A percentile compares a stretch with the other conserved stretches of the same genome.
phyloP scores from a whole-genome alignment of 2,329 filamentous ascomycete species.

The Tolypocladium nubicola region DNA sequence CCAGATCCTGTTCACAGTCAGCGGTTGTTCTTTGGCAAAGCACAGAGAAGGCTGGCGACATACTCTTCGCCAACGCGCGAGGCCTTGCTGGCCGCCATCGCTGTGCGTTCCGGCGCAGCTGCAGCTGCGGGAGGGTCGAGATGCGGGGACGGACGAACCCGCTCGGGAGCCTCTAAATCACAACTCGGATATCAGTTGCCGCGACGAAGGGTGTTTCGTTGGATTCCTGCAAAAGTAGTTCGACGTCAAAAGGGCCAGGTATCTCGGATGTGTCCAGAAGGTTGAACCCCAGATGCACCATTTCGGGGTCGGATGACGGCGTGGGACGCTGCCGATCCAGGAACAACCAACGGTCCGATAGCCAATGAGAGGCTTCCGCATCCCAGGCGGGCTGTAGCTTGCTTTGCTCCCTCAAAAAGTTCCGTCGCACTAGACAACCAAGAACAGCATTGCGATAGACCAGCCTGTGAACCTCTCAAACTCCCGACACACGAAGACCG shows the following conservation, averaged over 20 bases:
- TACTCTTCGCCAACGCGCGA: constrained; percentile 53
- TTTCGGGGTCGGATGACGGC: background rate
- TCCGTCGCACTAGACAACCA: background rate
- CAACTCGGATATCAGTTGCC: background rate
- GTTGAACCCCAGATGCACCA: background rate
- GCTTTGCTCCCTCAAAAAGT: background rate
- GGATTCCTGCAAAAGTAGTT: background rate
- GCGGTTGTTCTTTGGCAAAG: background rate
- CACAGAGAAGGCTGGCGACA: constrained; percentile 15
- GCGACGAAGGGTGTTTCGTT: background rate
- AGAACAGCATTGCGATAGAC: background rate
- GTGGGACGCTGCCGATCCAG: constrained; percentile 5
- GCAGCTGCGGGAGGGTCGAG: background rate
- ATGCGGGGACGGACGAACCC: background rate
- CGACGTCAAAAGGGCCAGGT: background rate
- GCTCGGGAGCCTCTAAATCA: background rate
- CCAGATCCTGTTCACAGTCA: constrained; percentile 61
- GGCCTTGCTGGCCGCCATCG: constrained; percentile 52
- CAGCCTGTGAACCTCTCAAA: background rate
- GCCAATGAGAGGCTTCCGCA: constrained; percentile 13
- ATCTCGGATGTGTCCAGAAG: background rate
- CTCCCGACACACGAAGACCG: background rate
- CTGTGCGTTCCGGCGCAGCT: constrained; percentile 1
- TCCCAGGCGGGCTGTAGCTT: background rate
- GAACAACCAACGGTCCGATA: constrained; percentile 25